phyloP scores from a whole-genome alignment of 306 rosid genomes.

The Macrotyloma uniflorum region DNA sequence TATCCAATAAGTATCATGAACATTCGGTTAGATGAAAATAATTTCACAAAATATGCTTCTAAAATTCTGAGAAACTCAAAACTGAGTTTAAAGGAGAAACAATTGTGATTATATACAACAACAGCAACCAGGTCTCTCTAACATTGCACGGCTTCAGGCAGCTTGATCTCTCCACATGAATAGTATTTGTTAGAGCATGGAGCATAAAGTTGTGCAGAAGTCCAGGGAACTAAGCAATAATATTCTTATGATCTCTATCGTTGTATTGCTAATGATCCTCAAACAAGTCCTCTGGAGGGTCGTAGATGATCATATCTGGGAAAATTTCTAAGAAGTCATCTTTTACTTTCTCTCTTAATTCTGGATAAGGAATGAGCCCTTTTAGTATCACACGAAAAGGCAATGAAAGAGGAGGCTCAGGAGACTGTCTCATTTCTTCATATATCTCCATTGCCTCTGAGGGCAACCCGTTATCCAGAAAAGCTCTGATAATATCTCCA shows the following conservation, averaged over 20 bases:
- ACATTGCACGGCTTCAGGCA: not conserved
- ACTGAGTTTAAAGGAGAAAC: not conserved
- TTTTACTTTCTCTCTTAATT: constrained; percentile 78
- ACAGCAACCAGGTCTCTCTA: not conserved
- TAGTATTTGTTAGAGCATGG: not conserved
- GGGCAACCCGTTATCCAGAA: constrained; percentile 67
- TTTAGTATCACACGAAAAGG: constrained; percentile 86
- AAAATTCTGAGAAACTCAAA: not conserved
- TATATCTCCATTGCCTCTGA: constrained; percentile 81
- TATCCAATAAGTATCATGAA: not conserved
- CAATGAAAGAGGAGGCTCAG: constrained; percentile 81
- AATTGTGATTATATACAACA: not conserved
- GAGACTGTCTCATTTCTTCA: constrained; percentile 81
- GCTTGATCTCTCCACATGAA: not conserved
- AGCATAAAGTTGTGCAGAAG: constrained; percentile 9
- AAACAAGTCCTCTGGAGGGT: constrained; percentile 93
- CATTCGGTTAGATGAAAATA: too few species aligned
- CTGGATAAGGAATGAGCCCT: constrained; percentile 88
- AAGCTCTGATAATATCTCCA: constrained; percentile 81
- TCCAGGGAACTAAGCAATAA: not conserved
- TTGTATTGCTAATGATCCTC: constrained; percentile 54
- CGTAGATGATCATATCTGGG: constrained; percentile 86
- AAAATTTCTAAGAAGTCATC: constrained; percentile 82
- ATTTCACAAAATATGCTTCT: not conserved
- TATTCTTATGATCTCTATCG: constrained; percentile 35